These are phyloP conservation scores for Fusarium dlaminii DNA, from an alignment of 2,329 filamentous ascomycete genomes.

Conservation along the genomic window DNA sequence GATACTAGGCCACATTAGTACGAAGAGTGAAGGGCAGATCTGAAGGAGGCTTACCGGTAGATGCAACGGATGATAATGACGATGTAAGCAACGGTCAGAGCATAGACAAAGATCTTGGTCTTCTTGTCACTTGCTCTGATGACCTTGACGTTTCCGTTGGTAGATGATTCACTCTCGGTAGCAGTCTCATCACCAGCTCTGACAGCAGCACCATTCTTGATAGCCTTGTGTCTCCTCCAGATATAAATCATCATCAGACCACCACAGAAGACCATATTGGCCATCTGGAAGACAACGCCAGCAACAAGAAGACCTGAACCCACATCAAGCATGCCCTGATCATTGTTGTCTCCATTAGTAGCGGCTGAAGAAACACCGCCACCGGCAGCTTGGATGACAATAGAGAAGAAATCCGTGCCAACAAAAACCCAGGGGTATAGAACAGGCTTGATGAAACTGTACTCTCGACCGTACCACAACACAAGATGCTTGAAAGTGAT, in stretches of 20 bases:
- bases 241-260: slow-evolving; percentile 35
- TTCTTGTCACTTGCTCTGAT: slow-evolving; percentile 28
- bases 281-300: slow-evolving; percentile 37
- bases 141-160: neutral
- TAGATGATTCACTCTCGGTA: neutral
- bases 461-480: slow-evolving; percentile 52
- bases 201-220: slow-evolving; percentile 17
- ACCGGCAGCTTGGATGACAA: slow-evolving; percentile 37
- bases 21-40: accelerated
- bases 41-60: slow-evolving; percentile 8
- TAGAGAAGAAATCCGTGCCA: slow-evolving; percentile 54
- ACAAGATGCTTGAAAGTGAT: slow-evolving; percentile 57
- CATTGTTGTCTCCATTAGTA: neutral
- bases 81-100: slow-evolving; percentile 14
- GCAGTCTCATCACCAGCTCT: neutral
- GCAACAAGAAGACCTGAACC: slow-evolving; percentile 34
- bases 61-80: slow-evolving; percentile 34
- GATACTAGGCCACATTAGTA: slow-evolving; percentile 2
- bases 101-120: slow-evolving; percentile 27
- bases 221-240: slow-evolving; percentile 26
- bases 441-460: slow-evolving; percentile 49
- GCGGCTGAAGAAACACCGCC: slow-evolving; percentile 33
- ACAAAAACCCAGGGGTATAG: slow-evolving; percentile 61
- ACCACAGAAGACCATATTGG: slow-evolving; percentile 39
- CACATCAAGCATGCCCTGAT: slow-evolving; percentile 21